Base-by-base conservation (phyloP, 257 asterid genomes). In the Scutellaria barbata region DNA sequence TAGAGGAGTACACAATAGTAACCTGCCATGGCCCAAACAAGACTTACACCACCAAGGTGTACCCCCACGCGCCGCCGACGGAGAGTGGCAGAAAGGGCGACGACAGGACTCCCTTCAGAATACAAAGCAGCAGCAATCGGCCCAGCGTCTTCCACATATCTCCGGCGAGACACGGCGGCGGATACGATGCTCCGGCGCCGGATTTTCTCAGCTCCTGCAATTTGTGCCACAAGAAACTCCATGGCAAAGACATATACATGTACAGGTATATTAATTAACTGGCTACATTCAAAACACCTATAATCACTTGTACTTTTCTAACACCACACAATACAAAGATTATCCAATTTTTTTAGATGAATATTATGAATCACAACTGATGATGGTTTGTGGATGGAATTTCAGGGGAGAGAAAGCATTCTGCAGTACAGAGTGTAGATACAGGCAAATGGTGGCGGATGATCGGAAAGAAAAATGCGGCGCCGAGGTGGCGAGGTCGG, bases 371-470 rank as follows among this genome's bases (percentile, higher is more conserved):
- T 4, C 3, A 1, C 1, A 25, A 25, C 30, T 25, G 30, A 25
- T 25, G 30, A 25, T 3, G 2, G 3, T 25, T 25, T 25, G 30
- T 25, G 30, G 30, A 30, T 30, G 35, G 72, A 52, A 42, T 68
- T 87, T 63, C 85, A 92, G 96, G 83, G 96, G 97, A 5, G 97
- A 92, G 67, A 92, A 83, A 70, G 95, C 89, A 10, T 92, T 92
- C 60, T 92, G 97, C 71, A 92, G 97, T 63, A 40, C 84, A 6
- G 97, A 92, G 89, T 92, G 96, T 62, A 79, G 95, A 30, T 81
- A 76, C 77, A 76, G 76, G 75, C 93, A 92, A 16, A 87, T 92
- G 40, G 84, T 78, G 80, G 40, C 68, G 64, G 97, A 92, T 11
- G 95, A 92, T 72, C 81, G 83, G 57, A 85, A 59, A 66, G 95